phyloP scores from a whole-genome alignment of 1,284 basidiomycete genomes.

The Ustilago sp. region DNA sequence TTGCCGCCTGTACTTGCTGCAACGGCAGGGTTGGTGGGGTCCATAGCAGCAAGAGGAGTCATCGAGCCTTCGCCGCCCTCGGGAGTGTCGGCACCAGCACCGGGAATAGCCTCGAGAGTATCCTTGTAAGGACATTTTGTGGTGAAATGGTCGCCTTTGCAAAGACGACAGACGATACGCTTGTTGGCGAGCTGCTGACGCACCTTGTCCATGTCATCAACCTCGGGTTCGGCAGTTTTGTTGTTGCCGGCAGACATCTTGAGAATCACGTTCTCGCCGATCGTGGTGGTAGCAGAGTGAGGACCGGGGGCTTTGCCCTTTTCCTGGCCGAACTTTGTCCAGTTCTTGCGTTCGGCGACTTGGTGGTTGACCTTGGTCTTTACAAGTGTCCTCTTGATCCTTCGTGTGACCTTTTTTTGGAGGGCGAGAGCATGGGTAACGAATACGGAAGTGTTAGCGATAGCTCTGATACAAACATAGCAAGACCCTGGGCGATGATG shows the following conservation, averaged over 20 bases:
- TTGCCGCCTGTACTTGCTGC: conserved; percentile 74
- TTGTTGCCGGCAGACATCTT: conserved; percentile 81
- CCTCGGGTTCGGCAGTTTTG: conserved; percentile 76
- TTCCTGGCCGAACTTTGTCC: conserved; percentile 94
- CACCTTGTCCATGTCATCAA: conserved; percentile 78
- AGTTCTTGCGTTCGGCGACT: conserved; percentile 91
- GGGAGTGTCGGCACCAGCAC: conserved; percentile 70
- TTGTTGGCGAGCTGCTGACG: conserved; percentile 80
- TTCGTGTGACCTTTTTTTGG: conserved; percentile 75
- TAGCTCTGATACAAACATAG: not conserved
- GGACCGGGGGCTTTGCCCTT: conserved; percentile 88
- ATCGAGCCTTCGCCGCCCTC: conserved; percentile 74
- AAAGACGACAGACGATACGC: conserved; percentile 91
- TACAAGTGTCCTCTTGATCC: conserved; percentile 86
- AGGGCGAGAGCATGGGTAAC: not conserved
- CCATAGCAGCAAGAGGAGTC: conserved; percentile 68
- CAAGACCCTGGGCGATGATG: not conserved
- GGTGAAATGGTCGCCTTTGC: conserved; percentile 97
- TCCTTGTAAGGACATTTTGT: conserved; percentile 99
- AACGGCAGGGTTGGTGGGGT: conserved; percentile 66
- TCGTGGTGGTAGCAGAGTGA: conserved; percentile 85
- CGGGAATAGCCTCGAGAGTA: conserved; percentile 78
- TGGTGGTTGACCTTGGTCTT: conserved; percentile 92
- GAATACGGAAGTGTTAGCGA: not conserved
- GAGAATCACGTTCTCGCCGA: conserved; percentile 88